phyloP scores from a whole-genome alignment of 495 filamentous ascomycete genomes.

The Geopyxis carbonaria region DNA sequence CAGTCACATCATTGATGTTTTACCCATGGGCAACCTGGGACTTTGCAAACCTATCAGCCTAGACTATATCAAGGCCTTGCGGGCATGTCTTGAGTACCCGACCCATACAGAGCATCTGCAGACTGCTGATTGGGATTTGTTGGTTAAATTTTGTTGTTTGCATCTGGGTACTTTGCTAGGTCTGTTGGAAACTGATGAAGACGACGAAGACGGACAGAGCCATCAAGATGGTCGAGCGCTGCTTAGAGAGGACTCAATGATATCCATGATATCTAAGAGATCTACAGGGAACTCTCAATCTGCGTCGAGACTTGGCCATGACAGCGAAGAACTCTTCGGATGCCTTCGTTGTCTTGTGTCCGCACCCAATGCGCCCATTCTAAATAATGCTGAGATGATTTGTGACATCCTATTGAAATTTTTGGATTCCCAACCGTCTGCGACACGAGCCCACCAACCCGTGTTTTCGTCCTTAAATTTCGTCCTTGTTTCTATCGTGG shows the following conservation, averaged over 20 bases:
- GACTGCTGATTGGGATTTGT: slow-evolving; percentile 41
- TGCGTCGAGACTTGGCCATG: slow-evolving; percentile 22
- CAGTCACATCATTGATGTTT: slow-evolving; percentile 62
- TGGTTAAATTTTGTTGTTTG: slow-evolving; percentile 20
- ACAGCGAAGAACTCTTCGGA: slow-evolving; percentile 40
- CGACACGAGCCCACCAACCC: slow-evolving; percentile 46
- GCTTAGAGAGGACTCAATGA: slow-evolving; percentile 18
- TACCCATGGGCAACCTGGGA: slow-evolving; percentile 44
- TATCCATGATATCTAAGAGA: slow-evolving; percentile 24
- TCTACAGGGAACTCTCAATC: slow-evolving; percentile 18
- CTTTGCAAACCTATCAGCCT: slow-evolving; percentile 55
- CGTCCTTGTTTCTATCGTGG: slow-evolving; percentile 44
- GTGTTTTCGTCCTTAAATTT: slow-evolving; percentile 61
- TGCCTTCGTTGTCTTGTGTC: slow-evolving; percentile 50
- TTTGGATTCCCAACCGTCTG: slow-evolving; percentile 41
- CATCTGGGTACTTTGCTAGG: slow-evolving; percentile 23
- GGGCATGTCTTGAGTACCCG: slow-evolving; percentile 47
- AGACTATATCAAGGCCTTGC: slow-evolving; percentile 63
- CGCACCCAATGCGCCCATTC: slow-evolving; percentile 54
- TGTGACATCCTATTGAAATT: slow-evolving; percentile 42
- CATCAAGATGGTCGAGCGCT: slow-evolving; percentile 15
- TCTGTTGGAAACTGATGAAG: slow-evolving; percentile 19
- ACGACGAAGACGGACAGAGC: slow-evolving; percentile 4
- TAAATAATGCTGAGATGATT: slow-evolving; percentile 39
- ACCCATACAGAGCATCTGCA: slow-evolving; percentile 64